Percentiles rank a stretch among this genome's conserved stretches.
Conservation (phyloP, 192 early-diverging fungal genomes). For the Fimicolochytrium jonesii region DNA sequence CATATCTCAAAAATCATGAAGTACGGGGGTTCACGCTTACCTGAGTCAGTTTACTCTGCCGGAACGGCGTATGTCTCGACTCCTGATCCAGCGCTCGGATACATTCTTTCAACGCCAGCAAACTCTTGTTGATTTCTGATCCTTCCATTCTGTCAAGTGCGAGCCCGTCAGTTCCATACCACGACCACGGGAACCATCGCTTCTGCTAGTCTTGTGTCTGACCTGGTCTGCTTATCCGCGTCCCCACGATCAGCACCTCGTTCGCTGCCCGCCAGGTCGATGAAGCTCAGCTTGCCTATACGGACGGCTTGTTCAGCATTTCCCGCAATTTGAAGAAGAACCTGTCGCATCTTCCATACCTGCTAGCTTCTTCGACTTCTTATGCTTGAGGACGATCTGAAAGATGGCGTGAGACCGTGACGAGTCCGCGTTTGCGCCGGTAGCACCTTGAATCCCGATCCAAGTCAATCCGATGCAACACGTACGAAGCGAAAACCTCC, state of each 20-base stretch:
- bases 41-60: constrained; percentile 96
- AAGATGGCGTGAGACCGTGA: constrained; percentile 97
- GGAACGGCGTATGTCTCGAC: constrained; percentile 94
- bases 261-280: constrained; percentile 97
- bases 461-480: too few species aligned
- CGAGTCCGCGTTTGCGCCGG: constrained; percentile 91
- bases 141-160: constrained; percentile 97
- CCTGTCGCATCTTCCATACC: constrained; percentile 39
- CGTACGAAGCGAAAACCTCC: too few species aligned
- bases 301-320: constrained; percentile 8
- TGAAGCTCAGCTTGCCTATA: constrained; percentile 90
- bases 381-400: constrained; percentile 82
- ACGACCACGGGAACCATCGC: not conserved
- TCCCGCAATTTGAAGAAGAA: not conserved
- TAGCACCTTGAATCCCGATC: constrained; percentile 74
- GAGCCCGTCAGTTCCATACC: too few species aligned
- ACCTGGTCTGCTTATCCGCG: constrained; percentile 86
- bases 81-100: constrained; percentile 95
- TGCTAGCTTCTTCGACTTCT: constrained; percentile 52
- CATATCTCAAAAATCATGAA: not conserved
- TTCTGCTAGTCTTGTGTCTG: too few species aligned
- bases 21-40: constrained; percentile 40
- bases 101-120: constrained; percentile 96
- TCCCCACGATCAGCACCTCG: constrained; percentile 96
- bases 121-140: constrained; percentile 98